A percentile compares a stretch with the other conserved stretches of the same genome.
Conservation (phyloP, 306 rosid genomes). For the Chamaecrista fasciculata region DNA sequence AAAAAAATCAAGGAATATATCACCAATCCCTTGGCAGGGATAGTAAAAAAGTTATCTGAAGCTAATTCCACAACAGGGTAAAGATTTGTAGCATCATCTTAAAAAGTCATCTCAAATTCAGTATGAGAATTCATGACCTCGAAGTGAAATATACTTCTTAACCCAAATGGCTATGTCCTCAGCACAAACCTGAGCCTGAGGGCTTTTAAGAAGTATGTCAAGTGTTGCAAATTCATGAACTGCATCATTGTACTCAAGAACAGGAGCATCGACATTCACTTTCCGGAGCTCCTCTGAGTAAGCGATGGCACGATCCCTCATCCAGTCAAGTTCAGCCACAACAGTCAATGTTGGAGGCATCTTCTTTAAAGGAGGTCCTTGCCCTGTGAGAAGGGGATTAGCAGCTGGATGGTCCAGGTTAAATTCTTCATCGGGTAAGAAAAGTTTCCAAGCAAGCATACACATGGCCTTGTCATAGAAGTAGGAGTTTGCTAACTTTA, state of each 20-base stretch:
- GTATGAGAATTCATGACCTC: slow-evolving; percentile 96
- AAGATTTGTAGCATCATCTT: slow-evolving; percentile 27
- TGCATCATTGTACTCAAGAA: slow-evolving; percentile 88
- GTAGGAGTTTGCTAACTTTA: slow-evolving; percentile 87
- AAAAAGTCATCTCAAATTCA: slow-evolving; percentile 40
- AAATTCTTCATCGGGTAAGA: slow-evolving; percentile 84
- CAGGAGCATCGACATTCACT: slow-evolving; percentile 85
- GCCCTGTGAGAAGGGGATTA: slow-evolving; percentile 70
- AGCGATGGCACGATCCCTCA: slow-evolving; percentile 98
- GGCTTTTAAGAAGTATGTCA: slow-evolving; percentile 86
- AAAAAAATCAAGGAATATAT: slow-evolving; percentile 34
- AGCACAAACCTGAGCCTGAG: slow-evolving; percentile 89
- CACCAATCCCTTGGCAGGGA: slow-evolving; percentile 25
- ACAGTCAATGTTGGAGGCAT: slow-evolving; percentile 99
- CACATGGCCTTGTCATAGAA: slow-evolving; percentile 96
- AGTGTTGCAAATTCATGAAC: slow-evolving; percentile 95
- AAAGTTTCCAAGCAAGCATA: slow-evolving; percentile 84
- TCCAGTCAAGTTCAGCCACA: slow-evolving; percentile 96
- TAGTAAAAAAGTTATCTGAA: slow-evolving; percentile 30
- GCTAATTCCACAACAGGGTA: slow-evolving; percentile 24
- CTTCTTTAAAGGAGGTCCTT: slow-evolving; percentile 76
- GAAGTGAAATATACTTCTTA: slow-evolving; percentile 81
- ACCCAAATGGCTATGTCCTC: slow-evolving; percentile 97
- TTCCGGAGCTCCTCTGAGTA: slow-evolving; percentile 95
- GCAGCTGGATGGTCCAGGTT: slow-evolving; percentile 91